Evolutionary conservation across 2,329 filamentous ascomycete species (phyloP).

Genomic region (Neofusicoccum parvum): DNA sequence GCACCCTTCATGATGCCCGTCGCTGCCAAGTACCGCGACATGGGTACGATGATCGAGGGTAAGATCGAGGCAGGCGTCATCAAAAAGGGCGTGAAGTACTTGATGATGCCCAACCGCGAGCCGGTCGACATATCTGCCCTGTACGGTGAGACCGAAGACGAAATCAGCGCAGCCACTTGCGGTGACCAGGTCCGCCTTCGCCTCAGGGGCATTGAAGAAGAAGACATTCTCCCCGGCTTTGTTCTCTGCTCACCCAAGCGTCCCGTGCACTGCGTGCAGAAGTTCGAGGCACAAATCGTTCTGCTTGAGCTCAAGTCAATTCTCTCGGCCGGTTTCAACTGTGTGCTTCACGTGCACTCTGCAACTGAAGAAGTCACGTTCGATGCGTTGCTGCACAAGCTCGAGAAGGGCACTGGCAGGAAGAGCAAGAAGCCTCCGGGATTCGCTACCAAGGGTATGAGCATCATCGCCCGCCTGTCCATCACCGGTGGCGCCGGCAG

Average conservation of each 20-base stretch:
- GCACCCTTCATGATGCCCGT: constrained; percentile 99
- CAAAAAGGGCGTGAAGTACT: constrained; percentile 81
- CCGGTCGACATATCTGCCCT: constrained; percentile 78
- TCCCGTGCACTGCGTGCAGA: constrained; percentile 83
- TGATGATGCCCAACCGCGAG: constrained; percentile 96
- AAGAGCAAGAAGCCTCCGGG: constrained; percentile 93
- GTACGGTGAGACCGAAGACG: constrained; percentile 96
- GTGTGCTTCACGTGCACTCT: constrained; percentile 94
- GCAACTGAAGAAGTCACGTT: constrained; percentile 98
- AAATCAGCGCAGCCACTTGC: constrained; percentile 77
- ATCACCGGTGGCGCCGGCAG: constrained; percentile 81
- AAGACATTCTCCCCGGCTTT: constrained; percentile 93
- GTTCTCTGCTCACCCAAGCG: constrained; percentile 95
- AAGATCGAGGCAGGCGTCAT: constrained; percentile 94
- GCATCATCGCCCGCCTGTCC: constrained; percentile 90
- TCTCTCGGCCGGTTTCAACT: constrained; percentile 93
- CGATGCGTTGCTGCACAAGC: constrained; percentile 80
- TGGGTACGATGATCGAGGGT: constrained; percentile 96
- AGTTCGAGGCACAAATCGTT: constrained; percentile 95
- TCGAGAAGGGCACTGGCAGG: constrained; percentile 90
- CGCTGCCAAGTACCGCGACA: constrained; percentile 92
- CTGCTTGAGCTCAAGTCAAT: constrained; percentile 95
- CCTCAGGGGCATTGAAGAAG: constrained; percentile 93
- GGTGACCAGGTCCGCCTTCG: constrained; percentile 94
- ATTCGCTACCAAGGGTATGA: constrained; percentile 78